A percentile compares a stretch with the other conserved stretches of the same genome.
Evolutionary conservation across 345 rosid genomes (phyloP).

Genomic region (Cardamine occulta): DNA sequence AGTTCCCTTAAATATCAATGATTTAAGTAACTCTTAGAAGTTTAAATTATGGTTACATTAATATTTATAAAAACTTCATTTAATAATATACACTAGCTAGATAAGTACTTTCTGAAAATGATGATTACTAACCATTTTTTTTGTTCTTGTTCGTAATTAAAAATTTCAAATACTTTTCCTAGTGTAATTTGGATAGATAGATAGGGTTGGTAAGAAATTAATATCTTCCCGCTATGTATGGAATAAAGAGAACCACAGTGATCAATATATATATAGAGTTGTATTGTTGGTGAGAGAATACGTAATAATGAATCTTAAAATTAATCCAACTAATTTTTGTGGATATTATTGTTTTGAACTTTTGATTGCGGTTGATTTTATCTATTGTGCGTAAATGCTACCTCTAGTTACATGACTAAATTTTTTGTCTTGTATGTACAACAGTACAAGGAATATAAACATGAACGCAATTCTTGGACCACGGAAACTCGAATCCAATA

Average conservation of each 20-base stretch:
- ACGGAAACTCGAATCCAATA: slow-evolving; percentile 15
- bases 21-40: background rate
- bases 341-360: background rate
- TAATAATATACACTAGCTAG: background rate
- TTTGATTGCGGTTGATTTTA: background rate
- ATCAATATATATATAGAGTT: background rate
- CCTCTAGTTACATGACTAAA: slow-evolving; percentile 17
- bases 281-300: background rate
- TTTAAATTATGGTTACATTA: background rate
- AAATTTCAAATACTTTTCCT: background rate
- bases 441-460: slow-evolving; percentile 26
- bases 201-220: slow-evolving; percentile 7
- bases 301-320: background rate
- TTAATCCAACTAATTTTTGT: background rate
- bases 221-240: background rate
- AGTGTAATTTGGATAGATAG: slow-evolving; percentile 5
- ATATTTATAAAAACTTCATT: background rate
- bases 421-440: slow-evolving; percentile 9
- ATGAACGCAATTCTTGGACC: slow-evolving; percentile 21
- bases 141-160: background rate
- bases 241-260: background rate
- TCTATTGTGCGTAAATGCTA: slow-evolving; percentile 17
- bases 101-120: background rate
- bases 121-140: background rate
- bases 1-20: background rate